Evolutionary conservation across 2,329 filamentous ascomycete genomes (phyloP).

Genomic region (Cryphonectria japonica): DNA sequence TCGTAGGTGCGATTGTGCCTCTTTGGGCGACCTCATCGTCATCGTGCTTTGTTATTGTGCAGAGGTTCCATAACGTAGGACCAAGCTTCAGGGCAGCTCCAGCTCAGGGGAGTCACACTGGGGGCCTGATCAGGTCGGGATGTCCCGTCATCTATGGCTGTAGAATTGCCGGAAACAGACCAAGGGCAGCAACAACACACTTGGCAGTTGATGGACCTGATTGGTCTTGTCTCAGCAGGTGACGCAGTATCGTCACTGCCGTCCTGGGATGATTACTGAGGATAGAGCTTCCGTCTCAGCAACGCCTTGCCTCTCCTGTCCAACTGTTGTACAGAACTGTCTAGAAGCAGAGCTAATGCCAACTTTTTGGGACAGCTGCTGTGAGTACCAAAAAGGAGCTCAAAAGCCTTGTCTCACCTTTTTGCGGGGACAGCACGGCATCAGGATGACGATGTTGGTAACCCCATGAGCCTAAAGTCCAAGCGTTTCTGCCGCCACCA

Average conservation of each 20-base stretch:
- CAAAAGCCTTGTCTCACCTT: neutral
- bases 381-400: neutral
- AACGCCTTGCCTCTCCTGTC: neutral
- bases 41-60: constrained; percentile 8
- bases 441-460: constrained; percentile 2
- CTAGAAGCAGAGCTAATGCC: constrained; percentile 2
- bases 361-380: neutral
- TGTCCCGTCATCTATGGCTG: neutral
- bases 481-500: neutral
- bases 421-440: neutral
- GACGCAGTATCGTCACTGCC: neutral
- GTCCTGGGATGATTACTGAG: neutral
- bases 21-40: constrained; percentile 6
- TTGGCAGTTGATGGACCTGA: neutral
- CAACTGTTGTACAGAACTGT: neutral
- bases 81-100: neutral
- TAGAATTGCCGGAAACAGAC: neutral
- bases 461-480: neutral
- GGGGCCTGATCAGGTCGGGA: neutral
- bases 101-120: neutral
- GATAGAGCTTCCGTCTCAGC: neutral
- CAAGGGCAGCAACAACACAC: neutral
- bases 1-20: too few relatives aligned
- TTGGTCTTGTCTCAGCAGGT: neutral
- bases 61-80: neutral